Conservation (phyloP, 2,329 filamentous ascomycete genomes). For the Dothideomycetes sp. region DNA sequence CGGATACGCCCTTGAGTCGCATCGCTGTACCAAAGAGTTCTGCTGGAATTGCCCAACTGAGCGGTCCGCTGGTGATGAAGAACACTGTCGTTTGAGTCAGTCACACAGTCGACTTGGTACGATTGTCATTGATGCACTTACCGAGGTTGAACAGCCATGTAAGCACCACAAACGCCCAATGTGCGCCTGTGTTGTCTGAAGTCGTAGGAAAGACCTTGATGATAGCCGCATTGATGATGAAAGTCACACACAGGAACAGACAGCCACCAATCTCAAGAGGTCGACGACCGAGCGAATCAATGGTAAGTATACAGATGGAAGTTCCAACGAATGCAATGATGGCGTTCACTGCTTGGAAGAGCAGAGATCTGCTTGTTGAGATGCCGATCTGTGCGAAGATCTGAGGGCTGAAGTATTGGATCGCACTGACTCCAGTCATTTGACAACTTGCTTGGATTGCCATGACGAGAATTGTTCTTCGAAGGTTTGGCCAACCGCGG, state of each 20-base stretch:
- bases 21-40: slow-evolving; percentile 22
- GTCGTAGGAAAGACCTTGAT: slow-evolving; percentile 16
- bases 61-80: slow-evolving; percentile 19
- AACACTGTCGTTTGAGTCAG: too few species aligned
- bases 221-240: slow-evolving; percentile 20
- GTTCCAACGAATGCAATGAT: slow-evolving; percentile 55
- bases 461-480: slow-evolving; percentile 21
- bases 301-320: slow-evolving; percentile 29
- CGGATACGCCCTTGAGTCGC: slow-evolving; percentile 20
- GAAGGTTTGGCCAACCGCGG: slow-evolving; percentile 17
- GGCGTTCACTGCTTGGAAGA: slow-evolving; percentile 19
- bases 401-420: slow-evolving; percentile 24
- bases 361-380: slow-evolving; percentile 15
- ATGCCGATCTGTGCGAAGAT: slow-evolving; percentile 22
- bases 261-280: slow-evolving; percentile 19
- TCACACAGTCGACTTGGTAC: too few species aligned
- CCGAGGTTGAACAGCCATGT: too few species aligned
- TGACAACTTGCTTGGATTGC: slow-evolving; percentile 22
- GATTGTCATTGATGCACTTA: slow-evolving; percentile 30
- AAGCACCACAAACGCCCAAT: slow-evolving; percentile 22
- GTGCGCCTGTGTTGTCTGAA: slow-evolving; percentile 17
- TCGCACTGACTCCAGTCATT: slow-evolving; percentile 24
- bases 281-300: slow-evolving; percentile 20
- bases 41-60: slow-evolving; percentile 23
- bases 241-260: slow-evolving; percentile 17